Evolutionary conservation across 768 basidiomycete genomes (phyloP), one percentile per base, ranked within the genome.

Genomic region (Mycena vulgaris): DNA sequence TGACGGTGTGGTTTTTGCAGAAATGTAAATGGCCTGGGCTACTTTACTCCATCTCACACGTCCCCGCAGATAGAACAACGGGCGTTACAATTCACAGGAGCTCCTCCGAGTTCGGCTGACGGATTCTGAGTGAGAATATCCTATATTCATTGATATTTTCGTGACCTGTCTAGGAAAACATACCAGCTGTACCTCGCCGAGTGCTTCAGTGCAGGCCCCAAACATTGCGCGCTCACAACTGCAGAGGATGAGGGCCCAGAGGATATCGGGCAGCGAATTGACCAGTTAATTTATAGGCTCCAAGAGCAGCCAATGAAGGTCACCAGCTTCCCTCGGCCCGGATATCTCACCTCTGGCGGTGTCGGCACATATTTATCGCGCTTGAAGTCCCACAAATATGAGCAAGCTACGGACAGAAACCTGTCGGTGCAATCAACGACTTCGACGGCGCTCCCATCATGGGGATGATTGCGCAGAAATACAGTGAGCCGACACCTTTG

Each of bases 321-420:
- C 5, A 30, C 51, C 33, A 68, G 68, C 33, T 47, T 58, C 51
- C 42, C 62, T 7, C 55, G 70, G 1, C 70, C 70, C 3, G 70
- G 70, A 48, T 72, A 64, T 21, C 53, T 72, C 33, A 72, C 70
- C 19, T 72, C 70, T 11, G 70, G 70, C 25, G 66, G 66, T 7
- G 66, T 72, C 30, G 61, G 64, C 57, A 52, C 67, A 14, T 21
- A 68, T 11, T 65, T 42, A n/a, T n/a, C 10, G 42, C 39, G 19
- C 61, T 72, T 0, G 67, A 72, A 65, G 49, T 68, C 19, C 67
- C 71, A 14, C 58, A 47, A 21, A 14, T 49, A 2, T 69, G 66
- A 63, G 17, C 23, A n/a, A 37, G 0, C 27, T 42, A 55, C 37
- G 30, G 51, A 0, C 11, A 49, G 4, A 59, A 59, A 48, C 58